A percentile compares a stretch with the other conserved stretches of the same genome.
Evolutionary conservation across 106 monocot species (phyloP).

Genomic region (Dioscorea zingiberensis): DNA sequence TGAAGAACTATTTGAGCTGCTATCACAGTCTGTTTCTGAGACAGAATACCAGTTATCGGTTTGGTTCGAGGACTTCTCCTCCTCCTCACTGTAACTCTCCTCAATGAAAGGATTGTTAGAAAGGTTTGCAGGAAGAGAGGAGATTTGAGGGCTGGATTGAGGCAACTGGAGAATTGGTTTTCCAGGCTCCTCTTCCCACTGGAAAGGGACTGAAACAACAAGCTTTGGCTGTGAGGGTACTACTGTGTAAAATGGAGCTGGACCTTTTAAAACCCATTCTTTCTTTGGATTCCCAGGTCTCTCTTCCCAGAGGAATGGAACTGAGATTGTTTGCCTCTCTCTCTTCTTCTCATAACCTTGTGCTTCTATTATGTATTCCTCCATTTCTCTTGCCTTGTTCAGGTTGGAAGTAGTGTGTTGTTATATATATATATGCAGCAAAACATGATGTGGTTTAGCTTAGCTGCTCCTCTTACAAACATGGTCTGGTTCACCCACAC

Average conservation of each 20-base stretch:
- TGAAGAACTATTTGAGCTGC: conserved; percentile 27
- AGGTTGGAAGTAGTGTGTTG: not conserved
- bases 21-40: conserved; percentile 29
- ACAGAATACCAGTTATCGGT: conserved; percentile 33
- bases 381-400: conserved; percentile 15
- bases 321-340: conserved; percentile 47
- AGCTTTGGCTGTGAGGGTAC: conserved; percentile 32
- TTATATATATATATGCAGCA: conserved; percentile 11
- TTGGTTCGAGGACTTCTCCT: conserved; percentile 14
- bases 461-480: conserved; percentile 29
- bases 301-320: conserved; percentile 67
- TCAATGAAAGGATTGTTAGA: conserved; percentile 21
- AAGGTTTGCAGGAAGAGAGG: not conserved
- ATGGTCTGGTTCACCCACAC: conserved; percentile 43
- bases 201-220: conserved; percentile 54
- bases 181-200: conserved; percentile 73
- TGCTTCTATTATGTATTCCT: conserved; percentile 9
- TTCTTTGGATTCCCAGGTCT: conserved; percentile 54
- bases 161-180: conserved; percentile 26
- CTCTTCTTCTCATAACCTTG: conserved; percentile 12
- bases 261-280: conserved; percentile 22
- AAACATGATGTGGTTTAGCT: conserved; percentile 18
- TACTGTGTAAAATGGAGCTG: not conserved
- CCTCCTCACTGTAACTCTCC: conserved; percentile 15
- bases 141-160: not conserved